Evolutionary conservation across 2,329 filamentous ascomycete genomes (phyloP).

Genomic region (Pseudocercospora eumusae): DNA sequence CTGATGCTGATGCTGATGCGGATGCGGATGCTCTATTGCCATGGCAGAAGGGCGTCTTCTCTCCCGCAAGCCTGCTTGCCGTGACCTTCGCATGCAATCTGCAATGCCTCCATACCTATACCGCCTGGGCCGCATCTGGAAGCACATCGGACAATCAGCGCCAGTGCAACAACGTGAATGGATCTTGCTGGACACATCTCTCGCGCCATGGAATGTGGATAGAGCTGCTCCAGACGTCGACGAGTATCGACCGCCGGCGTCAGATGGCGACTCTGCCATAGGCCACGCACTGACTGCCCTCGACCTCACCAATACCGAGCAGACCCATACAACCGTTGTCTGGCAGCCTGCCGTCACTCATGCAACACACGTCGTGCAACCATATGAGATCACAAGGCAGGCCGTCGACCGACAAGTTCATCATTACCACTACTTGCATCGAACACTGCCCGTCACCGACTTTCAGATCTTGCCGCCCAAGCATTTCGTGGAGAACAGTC

Average conservation of each 20-base stretch:
- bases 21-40: background rate
- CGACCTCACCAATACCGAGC: conserved; percentile 16
- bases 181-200: background rate
- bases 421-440: conserved; percentile 54
- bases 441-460: conserved; percentile 56
- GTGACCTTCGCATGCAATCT: conserved; percentile 7
- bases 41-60: background rate
- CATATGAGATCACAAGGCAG: conserved; percentile 15
- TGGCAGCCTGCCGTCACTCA: conserved; percentile 21
- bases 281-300: conserved; percentile 11
- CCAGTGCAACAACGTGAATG: conserved; percentile 46
- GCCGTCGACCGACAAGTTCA: conserved; percentile 56
- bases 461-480: conserved; percentile 55
- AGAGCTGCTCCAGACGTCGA: conserved; percentile 12
- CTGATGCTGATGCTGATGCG: too few relatives aligned
- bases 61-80: conserved; percentile 6
- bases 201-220: conserved; percentile 13
- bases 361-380: conserved; percentile 17
- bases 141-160: background rate
- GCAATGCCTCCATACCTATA: background rate
- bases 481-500: conserved; percentile 49
- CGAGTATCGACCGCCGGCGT: background rate
- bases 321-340: conserved; percentile 15
- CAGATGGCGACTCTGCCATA: conserved; percentile 3
- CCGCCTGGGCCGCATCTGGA: conserved; percentile 3